Evolutionary conservation across 2,329 filamentous ascomycete species (phyloP).

Genomic region (Fusarium beomiforme): DNA sequence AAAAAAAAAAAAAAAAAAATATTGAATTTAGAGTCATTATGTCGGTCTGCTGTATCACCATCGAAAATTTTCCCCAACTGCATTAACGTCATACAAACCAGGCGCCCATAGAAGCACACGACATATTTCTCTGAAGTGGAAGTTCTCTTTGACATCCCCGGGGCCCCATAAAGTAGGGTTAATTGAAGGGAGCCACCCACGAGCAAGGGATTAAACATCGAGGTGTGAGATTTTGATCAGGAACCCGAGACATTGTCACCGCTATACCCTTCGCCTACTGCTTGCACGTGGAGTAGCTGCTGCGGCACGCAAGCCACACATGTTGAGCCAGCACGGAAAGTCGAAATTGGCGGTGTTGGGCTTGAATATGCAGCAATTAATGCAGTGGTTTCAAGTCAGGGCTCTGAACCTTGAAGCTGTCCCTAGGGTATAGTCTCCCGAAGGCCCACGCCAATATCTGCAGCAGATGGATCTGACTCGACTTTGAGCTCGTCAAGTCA

Average conservation of each 20-base stretch:
- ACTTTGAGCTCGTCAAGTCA: conserved; percentile 28
- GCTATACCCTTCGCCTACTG: conserved; percentile 38
- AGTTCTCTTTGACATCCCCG: conserved; percentile 10
- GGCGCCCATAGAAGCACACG: conserved; percentile 11
- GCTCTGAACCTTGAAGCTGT: conserved; percentile 19
- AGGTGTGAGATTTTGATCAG: conserved; percentile 35
- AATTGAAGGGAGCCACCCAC: conserved; percentile 14
- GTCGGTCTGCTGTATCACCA: conserved; percentile 12
- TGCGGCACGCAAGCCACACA: conserved; percentile 36
- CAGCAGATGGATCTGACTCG: conserved; percentile 33
- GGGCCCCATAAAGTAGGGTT: conserved; percentile 32
- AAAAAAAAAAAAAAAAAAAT: no score
- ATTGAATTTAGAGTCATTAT: conserved; percentile 7
- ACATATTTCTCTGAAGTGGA: conserved; percentile 15
- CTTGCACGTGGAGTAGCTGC: conserved; percentile 37
- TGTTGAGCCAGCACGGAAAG: conserved; percentile 26
- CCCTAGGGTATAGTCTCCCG: conserved; percentile 5
- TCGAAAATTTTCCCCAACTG: conserved; percentile 1
- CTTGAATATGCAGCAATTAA: conserved; percentile 19
- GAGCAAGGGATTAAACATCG: conserved; percentile 21
- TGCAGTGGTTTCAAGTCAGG: conserved; percentile 40
- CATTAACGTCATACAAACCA: conserved; percentile 3
- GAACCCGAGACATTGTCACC: conserved; percentile 46
- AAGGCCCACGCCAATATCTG: conserved; percentile 3
- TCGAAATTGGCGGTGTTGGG: conserved; percentile 43